Evolutionary conservation across 2,329 filamentous ascomycete species (phyloP).

Genomic region (Neoarthrinium moseri): DNA sequence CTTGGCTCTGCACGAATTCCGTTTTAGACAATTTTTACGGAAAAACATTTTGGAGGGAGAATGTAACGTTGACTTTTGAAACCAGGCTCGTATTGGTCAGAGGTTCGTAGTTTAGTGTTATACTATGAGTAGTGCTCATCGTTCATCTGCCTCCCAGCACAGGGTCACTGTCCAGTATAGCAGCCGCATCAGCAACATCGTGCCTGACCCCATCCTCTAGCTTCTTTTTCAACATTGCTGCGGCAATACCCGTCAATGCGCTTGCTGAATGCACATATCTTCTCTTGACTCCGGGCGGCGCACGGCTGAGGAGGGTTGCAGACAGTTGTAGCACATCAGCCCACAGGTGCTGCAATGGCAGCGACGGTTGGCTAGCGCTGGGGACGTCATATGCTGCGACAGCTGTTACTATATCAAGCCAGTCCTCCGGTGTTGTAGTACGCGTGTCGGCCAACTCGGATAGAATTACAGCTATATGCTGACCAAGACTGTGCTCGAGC

Average conservation of each 20-base stretch:
- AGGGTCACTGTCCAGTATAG: background rate
- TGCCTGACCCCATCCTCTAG: slow-evolving; percentile 5
- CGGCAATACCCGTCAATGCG: slow-evolving; percentile 48
- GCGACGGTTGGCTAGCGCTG: slow-evolving; percentile 17
- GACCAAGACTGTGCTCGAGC: slow-evolving; percentile 37
- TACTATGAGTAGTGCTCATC: too few species aligned
- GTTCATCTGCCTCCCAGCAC: background rate
- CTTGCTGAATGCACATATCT: slow-evolving; percentile 51
- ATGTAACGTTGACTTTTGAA: too few species aligned
- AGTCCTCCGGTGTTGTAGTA: slow-evolving; percentile 46
- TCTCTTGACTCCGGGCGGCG: slow-evolving; percentile 43
- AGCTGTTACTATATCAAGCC: slow-evolving; percentile 54
- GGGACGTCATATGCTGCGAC: slow-evolving; percentile 48
- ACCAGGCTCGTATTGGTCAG: too few species aligned
- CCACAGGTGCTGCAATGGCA: slow-evolving; percentile 49
- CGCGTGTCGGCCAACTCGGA: slow-evolving; percentile 50
- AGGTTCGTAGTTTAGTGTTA: too few species aligned
- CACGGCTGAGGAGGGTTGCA: slow-evolving; percentile 46
- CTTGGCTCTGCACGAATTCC: too few species aligned
- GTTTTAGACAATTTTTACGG: too few species aligned
- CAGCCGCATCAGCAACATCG: background rate
- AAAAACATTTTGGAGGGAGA: too few species aligned
- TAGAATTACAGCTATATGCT: slow-evolving; percentile 56
- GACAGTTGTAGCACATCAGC: slow-evolving; percentile 56
- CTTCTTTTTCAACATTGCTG: slow-evolving; percentile 32